These are phyloP conservation scores for Boletus reticuloceps DNA, from an alignment of 768 basidiomycete species.

Conservation along the genomic window DNA sequence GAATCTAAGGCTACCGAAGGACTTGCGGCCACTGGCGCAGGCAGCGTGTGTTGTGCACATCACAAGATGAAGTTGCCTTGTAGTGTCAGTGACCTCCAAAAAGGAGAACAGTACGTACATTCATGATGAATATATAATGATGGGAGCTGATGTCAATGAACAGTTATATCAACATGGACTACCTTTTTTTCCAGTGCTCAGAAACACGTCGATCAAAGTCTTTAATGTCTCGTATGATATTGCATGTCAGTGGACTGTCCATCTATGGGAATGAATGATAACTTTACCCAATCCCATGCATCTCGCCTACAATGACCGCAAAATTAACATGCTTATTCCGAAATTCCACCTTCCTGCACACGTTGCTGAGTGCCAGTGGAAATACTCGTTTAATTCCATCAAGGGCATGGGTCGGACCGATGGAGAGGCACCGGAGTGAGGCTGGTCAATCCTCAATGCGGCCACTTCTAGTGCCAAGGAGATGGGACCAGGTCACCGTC, in stretches of 20 bases:
- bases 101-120: conserved; percentile 12
- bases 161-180: no score
- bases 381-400: not conserved
- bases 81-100: conserved; percentile 16
- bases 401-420: not conserved
- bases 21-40: conserved; percentile 8
- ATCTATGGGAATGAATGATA: conserved; percentile 5
- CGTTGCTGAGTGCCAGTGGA: no score
- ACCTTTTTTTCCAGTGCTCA: no score
- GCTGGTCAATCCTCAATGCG: not conserved
- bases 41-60: conserved; percentile 11
- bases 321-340: no score
- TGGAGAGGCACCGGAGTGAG: not conserved
- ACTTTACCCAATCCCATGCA: not conserved
- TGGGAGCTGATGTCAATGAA: no score
- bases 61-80: conserved; percentile 13
- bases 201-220: not conserved
- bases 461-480: not conserved
- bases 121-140: no score
- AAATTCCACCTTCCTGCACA: no score
- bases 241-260: conserved; percentile 8
- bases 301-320: no score
- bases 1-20: not conserved
- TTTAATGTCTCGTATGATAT: conserved; percentile 20
- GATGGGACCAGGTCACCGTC: not conserved